Evolutionary conservation across 2,329 filamentous ascomycete genomes (phyloP).

Genomic region (Monosporascus cannonballus): DNA sequence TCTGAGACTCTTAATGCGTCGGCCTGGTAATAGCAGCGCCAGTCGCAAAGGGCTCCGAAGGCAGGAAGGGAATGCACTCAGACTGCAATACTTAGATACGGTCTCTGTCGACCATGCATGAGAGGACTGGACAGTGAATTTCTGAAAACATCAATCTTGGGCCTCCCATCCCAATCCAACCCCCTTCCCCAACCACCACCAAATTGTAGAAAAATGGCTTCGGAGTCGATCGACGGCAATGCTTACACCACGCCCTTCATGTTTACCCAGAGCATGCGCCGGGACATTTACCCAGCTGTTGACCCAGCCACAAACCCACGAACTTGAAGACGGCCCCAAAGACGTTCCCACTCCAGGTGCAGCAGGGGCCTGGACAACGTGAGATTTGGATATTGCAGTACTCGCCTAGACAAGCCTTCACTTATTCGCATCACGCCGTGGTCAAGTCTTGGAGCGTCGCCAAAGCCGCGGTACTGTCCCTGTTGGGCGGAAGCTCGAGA

Average conservation of each 20-base stretch:
- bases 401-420: background rate
- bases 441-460: background rate
- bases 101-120: too few relatives aligned
- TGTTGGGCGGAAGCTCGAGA: background rate
- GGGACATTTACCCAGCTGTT: slow-evolving; percentile 19
- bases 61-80: too few relatives aligned
- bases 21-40: too few relatives aligned
- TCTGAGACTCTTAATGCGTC: too few relatives aligned
- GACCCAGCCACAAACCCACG: slow-evolving; percentile 12
- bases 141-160: background rate
- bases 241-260: slow-evolving; percentile 14
- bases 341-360: background rate
- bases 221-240: slow-evolving; percentile 6
- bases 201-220: background rate
- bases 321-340: slow-evolving; percentile 10
- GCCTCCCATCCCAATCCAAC: background rate
- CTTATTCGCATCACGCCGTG: background rate
- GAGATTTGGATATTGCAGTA: background rate
- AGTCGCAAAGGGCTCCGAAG: too few relatives aligned
- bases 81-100: too few relatives aligned
- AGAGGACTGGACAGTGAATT: background rate
- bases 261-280: slow-evolving; percentile 16
- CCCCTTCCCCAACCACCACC: background rate
- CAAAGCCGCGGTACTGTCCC: background rate
- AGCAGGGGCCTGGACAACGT: background rate